Base-by-base conservation (phyloP, 768 basidiomycete genomes). In the Cyathus striatus region DNA sequence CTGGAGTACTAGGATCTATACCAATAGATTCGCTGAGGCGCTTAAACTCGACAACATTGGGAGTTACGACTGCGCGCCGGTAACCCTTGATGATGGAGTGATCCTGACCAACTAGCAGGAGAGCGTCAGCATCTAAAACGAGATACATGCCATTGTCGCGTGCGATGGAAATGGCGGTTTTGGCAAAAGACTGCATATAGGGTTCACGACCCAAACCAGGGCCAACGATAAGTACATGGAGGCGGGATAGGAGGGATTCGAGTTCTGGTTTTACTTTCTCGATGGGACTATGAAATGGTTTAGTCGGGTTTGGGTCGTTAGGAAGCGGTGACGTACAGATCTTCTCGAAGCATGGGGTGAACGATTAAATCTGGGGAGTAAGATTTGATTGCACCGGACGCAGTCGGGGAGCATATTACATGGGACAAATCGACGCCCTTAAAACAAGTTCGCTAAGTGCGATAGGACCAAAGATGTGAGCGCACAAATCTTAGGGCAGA, bases 311-410 rank as follows among this genome's bases (percentile, higher is more conserved):
- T 37, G 45, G 23, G 26, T 21, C 12, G 40, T 42, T 10, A 26
- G 12, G 2, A 26, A 20, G 30, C 4, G 18, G 20, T 24, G 32
- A 42, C 83, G 46, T 61, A 88, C 82, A 68, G 63, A 39, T 82
- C 76, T 58, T 85, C 76, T 22, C 74, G 66, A 4, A 99, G 74
- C 43, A 98, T 90, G 1, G 91, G 94, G 56, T 99, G 95, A 0
- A 99, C 96, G 56, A 99, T 99, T 34, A 99, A 66, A 63, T 99
- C 94, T 1, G 93, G 93, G 3, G 90, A 94, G 61, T 97, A 99
- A 0, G 89, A 86, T 66, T 99, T 99, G 72, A 99, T 99, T 35
- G 92, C 86, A 4, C 75, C 75, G 21, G 92, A 91, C 5, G 96
- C 95, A 0, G 79, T 81, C 0, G 95, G 95, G 5, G 94, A 85